A percentile compares a stretch with the other conserved stretches of the same genome.
These are phyloP conservation scores for Botrytis deweyae DNA, from an alignment of 2,329 filamentous ascomycete species.

Conservation along the genomic window DNA sequence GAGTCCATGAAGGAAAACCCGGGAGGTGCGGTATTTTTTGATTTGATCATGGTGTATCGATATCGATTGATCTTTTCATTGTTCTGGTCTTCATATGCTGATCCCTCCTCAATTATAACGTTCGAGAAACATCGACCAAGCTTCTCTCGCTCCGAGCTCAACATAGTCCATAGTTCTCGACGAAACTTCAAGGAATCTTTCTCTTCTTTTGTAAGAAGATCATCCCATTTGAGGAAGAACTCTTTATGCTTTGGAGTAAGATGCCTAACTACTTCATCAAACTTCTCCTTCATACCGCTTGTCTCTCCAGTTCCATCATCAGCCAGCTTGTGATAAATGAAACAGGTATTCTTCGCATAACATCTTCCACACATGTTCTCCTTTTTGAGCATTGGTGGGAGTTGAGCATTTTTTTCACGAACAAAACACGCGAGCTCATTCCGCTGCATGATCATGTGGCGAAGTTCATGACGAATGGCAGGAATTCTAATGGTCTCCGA, in stretches of 20 bases:
- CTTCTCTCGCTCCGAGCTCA: conserved; percentile 83
- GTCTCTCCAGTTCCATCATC: conserved; percentile 80
- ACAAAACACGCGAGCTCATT: conserved; percentile 87
- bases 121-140: conserved; percentile 87
- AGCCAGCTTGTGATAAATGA: conserved; percentile 87
- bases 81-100: conserved; percentile 65
- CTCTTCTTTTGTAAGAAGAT: conserved; percentile 89
- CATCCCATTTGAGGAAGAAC: conserved; percentile 95
- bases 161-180: conserved; percentile 93
- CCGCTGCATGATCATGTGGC: conserved; percentile 95
- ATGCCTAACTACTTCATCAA: conserved; percentile 76
- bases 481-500: conserved; percentile 84
- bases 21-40: conserved; percentile 47
- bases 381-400: conserved; percentile 84
- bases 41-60: conserved; percentile 80
- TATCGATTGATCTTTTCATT: conserved; percentile 88
- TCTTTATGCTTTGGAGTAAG: conserved; percentile 71
- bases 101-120: conserved; percentile 78
- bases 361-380: conserved; percentile 81
- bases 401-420: conserved; percentile 71
- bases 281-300: conserved; percentile 78
- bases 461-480: conserved; percentile 80
- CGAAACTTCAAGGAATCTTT: conserved; percentile 83
- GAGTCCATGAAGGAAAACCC: conserved; percentile 88
- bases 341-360: conserved; percentile 88